Percentiles rank a stretch among this genome's conserved stretches.
Conservation (phyloP, 495 filamentous ascomycete species). For the Viridothelium virens region DNA sequence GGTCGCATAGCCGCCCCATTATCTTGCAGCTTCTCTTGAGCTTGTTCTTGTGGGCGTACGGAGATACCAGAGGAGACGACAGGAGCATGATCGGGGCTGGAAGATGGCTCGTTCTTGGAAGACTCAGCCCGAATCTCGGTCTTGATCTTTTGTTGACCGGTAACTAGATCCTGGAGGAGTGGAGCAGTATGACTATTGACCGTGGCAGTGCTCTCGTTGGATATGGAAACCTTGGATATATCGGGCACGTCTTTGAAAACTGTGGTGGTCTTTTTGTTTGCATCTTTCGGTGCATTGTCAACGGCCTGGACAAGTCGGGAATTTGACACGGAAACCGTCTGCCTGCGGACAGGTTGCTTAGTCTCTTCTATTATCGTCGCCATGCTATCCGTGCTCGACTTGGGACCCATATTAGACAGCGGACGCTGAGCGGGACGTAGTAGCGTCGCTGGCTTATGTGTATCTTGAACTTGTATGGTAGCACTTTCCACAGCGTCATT, state of each 20-base stretch:
- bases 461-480: constrained; percentile 34
- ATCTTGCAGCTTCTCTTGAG: not conserved
- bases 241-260: constrained; percentile 56
- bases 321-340: constrained; percentile 3
- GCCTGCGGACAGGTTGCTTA: constrained; percentile 29
- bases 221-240: constrained; percentile 27
- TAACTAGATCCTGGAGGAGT: constrained; percentile 27
- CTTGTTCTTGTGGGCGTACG: not conserved
- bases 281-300: constrained; percentile 36
- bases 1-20: not conserved
- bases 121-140: not conserved
- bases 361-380: constrained; percentile 19
- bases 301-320: not conserved
- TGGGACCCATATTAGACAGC: constrained; percentile 32
- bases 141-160: constrained; percentile 18
- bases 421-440: constrained; percentile 61
- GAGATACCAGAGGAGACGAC: not conserved
- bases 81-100: not conserved
- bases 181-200: constrained; percentile 20
- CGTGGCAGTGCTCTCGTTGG: constrained; percentile 27
- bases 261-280: constrained; percentile 52
- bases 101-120: not conserved
- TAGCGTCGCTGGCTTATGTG: constrained; percentile 43
- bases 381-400: constrained; percentile 16
- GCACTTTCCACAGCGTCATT: constrained; percentile 40